Base-by-base conservation (phyloP, 257 asterid species). In the Mentha longifolia region DNA sequence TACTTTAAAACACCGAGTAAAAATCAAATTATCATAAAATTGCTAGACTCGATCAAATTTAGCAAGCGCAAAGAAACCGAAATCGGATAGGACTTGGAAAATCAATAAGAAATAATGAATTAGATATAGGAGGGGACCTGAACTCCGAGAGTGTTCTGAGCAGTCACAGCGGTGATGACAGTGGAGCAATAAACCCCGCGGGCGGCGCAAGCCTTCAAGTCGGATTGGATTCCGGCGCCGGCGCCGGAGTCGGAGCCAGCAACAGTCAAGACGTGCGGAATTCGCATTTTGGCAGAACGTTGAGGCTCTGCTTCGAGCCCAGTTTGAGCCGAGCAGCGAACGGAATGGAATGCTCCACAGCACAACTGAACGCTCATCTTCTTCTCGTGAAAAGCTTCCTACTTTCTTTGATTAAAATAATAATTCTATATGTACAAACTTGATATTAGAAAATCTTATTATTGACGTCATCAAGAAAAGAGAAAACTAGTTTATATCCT, bases 181-280 rank as follows among this genome's bases (percentile, higher is more conserved):
- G 97, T 89, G 75, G 98, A 91, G 69, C 97, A 94, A 73, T 86
- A 94, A 15, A 86, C 97, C 28, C 96, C 96, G 45, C 96, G 82
- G 5, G 95, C 88, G 13, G 97, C 88, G 77, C 98, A 94, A 22
- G 98, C 81, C 79, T 94, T 94, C 64, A 94, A 69, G 82, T 94
- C 98, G 16, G 98, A 97, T 82, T 93, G 98, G 63, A 94, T 91
- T 16, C 97, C 97, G 5, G 98, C 98, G 25, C 98, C 97, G 71
- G 89, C 87, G 41, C 97, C 91, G 59, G 98, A 91, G 74, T 94
- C 98, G 58, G 98, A 94, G 20, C 98, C 98, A 30, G 98, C 96
- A n/a, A 91, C 89, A 4, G 95, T 85, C 52, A 94, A 84, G 12
- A 91, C 98, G 73, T 91, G 98, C 6, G 98, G 97, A 35, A 92